phyloP scores from a whole-genome alignment of 257 asterid species.

The Paraleonurus japonicus region DNA sequence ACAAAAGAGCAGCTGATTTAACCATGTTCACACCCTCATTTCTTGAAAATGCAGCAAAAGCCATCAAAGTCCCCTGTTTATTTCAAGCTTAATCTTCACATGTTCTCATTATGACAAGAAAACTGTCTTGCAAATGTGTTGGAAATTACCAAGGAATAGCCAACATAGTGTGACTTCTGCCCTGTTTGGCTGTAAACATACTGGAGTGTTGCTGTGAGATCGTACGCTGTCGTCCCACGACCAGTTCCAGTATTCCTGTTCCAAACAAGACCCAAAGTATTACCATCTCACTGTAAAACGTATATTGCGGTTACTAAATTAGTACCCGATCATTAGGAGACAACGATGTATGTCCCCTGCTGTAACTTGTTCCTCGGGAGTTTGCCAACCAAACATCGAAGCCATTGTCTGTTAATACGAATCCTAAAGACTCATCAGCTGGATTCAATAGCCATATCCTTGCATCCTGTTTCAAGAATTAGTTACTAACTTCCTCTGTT shows the following conservation, averaged over 20 bases:
- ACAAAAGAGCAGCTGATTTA: conserved; percentile 59
- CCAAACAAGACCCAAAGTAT: background rate
- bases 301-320: background rate
- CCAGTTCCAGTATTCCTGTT: conserved; percentile 74
- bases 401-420: conserved; percentile 56
- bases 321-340: conserved; percentile 48
- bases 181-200: conserved; percentile 63
- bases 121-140: background rate
- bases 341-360: conserved; percentile 60
- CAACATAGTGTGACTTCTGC: conserved; percentile 62
- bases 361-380: conserved; percentile 60
- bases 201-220: conserved; percentile 50
- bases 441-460: conserved; percentile 56
- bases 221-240: conserved; percentile 78
- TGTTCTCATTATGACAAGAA: background rate
- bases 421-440: conserved; percentile 56
- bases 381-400: conserved; percentile 79
- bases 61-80: conserved; percentile 72
- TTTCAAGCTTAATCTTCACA: background rate
- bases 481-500: too few relatives aligned
- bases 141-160: conserved; percentile 60
- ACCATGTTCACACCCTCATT: conserved; percentile 36
- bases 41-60: conserved; percentile 62
- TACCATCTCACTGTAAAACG: background rate
- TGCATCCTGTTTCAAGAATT: conserved; percentile 50